These are phyloP conservation scores for Amphichorda felina DNA, from an alignment of 2,329 filamentous ascomycete species.

Conservation along the genomic window DNA sequence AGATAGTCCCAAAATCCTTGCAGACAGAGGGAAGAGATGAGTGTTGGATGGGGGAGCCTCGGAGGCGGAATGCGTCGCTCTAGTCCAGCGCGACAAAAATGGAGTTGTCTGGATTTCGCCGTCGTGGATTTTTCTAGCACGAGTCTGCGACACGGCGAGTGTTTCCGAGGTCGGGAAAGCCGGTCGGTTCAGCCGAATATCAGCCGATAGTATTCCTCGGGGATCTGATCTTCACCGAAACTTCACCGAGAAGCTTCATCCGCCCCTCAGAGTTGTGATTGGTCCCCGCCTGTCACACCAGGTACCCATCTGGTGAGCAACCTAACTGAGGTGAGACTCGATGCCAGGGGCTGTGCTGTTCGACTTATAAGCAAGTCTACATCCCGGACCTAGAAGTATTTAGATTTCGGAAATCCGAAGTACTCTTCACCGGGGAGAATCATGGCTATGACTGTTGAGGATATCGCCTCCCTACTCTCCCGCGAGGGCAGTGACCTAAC, in stretches of 20 bases:
- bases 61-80: background rate
- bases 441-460: constrained; percentile 19
- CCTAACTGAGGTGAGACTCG: too few relatives aligned
- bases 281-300: background rate
- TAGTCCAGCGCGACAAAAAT: background rate
- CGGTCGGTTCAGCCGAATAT: background rate
- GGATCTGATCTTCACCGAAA: background rate
- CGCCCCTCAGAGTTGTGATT: background rate
- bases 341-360: too few relatives aligned
- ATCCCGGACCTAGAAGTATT: too few relatives aligned
- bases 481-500: constrained; percentile 16
- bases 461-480: constrained; percentile 23
- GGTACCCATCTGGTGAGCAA: too few relatives aligned
- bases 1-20: background rate
- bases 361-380: too few relatives aligned
- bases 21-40: background rate
- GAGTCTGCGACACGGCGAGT: background rate
- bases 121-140: background rate
- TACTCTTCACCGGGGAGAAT: too few relatives aligned
- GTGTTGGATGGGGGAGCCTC: background rate
- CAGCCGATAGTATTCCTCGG: background rate
- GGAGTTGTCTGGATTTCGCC: background rate
- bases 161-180: background rate
- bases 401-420: too few relatives aligned
- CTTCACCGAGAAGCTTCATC: background rate